Evolutionary conservation across 805 yeast genomes (phyloP).

Genomic region (Candida krabiensis): DNA sequence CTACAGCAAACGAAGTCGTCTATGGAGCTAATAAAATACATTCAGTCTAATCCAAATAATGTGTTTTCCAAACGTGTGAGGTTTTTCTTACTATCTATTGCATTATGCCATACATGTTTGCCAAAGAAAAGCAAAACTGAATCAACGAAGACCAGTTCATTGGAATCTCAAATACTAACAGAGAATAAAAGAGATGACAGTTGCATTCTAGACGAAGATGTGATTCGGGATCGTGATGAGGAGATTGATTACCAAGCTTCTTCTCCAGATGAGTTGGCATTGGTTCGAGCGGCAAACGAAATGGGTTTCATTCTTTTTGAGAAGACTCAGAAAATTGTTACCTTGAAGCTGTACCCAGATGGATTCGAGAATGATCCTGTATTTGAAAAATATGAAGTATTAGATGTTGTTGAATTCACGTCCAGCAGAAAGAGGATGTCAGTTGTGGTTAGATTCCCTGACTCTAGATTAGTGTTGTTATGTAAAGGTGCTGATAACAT

Average conservation of each 20-base stretch:
- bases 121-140: slow-evolving; percentile 52
- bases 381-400: slow-evolving; percentile 67
- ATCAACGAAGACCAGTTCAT: slow-evolving; percentile 24
- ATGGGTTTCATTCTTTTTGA: slow-evolving; percentile 86
- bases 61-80: slow-evolving; percentile 69
- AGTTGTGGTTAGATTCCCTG: slow-evolving; percentile 74
- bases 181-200: slow-evolving; percentile 1
- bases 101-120: slow-evolving; percentile 86
- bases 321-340: slow-evolving; percentile 57
- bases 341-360: slow-evolving; percentile 76
- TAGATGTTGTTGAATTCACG: slow-evolving; percentile 83
- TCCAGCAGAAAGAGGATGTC: slow-evolving; percentile 95
- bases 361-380: slow-evolving; percentile 70
- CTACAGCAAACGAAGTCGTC: slow-evolving; percentile 51
- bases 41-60: slow-evolving; percentile 71
- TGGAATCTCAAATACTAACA: slow-evolving; percentile 4
- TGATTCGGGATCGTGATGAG: slow-evolving; percentile 37
- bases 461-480: slow-evolving; percentile 68
- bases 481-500: slow-evolving; percentile 97
- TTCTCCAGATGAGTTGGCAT: slow-evolving; percentile 94
- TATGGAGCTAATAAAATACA: slow-evolving; percentile 60
- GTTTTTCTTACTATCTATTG: slow-evolving; percentile 77
- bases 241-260: slow-evolving; percentile 84
- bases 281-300: slow-evolving; percentile 93
- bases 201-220: slow-evolving; percentile 11